A percentile compares a stretch with the other conserved stretches of the same genome.
Conservation (phyloP, 305 asterid species). For the Caryopteris hybrid region DNA sequence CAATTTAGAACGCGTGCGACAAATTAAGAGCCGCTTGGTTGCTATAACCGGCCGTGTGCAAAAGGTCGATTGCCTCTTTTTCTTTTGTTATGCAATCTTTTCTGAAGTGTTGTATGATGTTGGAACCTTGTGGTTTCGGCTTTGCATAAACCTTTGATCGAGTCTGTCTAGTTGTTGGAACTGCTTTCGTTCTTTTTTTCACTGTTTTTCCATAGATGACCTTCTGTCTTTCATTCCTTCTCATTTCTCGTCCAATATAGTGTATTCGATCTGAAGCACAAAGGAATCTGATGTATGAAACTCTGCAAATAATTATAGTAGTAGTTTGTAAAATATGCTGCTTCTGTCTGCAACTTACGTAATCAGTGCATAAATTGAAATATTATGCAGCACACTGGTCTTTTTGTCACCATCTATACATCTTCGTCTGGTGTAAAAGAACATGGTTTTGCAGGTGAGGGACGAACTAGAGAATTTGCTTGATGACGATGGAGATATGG, state of each 20-base stretch:
- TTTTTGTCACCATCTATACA: no score
- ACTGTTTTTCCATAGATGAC: background rate
- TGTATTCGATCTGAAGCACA: background rate
- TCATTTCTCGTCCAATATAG: background rate
- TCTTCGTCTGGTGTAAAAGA: background rate
- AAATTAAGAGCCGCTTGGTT: slow-evolving; percentile 84
- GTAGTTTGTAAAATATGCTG: no score
- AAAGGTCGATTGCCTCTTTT: slow-evolving; percentile 44
- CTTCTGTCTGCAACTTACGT: no score
- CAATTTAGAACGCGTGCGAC: slow-evolving; percentile 86
- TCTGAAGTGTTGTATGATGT: background rate
- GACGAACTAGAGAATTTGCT: slow-evolving; percentile 83
- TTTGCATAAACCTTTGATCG: background rate
- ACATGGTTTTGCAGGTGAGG: slow-evolving; percentile 42
- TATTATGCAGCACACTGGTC: no score
- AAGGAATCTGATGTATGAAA: background rate
- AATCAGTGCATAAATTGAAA: no score
- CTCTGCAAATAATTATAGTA: no score
- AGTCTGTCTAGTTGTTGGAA: background rate
- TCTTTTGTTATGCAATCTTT: background rate
- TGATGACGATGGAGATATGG: slow-evolving; percentile 95
- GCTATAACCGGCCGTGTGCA: slow-evolving; percentile 91
- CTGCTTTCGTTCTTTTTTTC: background rate
- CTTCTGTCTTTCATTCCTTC: background rate
- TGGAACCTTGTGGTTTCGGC: background rate